Conservation (phyloP, 768 basidiomycete species). For the Fomitopsis serialis region DNA sequence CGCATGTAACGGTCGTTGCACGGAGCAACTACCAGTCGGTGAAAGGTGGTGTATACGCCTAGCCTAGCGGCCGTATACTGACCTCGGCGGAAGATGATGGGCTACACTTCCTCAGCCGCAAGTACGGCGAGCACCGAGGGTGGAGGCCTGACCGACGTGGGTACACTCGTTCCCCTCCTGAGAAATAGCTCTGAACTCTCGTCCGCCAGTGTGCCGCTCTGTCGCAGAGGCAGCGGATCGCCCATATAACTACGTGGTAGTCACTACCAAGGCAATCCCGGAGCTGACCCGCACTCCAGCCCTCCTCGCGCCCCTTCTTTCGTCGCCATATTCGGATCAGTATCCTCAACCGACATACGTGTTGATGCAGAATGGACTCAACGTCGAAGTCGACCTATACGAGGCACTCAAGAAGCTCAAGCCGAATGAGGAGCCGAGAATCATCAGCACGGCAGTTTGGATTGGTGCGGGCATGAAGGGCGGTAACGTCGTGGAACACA, state of each 20-base stretch:
- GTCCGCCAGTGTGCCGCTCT: conserved; percentile 46
- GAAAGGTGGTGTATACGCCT: conserved; percentile 28
- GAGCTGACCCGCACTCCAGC: conserved; percentile 53
- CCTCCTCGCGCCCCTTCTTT: conserved; percentile 52
- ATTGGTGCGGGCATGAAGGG: conserved; percentile 45
- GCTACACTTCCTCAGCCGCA: conserved; percentile 48
- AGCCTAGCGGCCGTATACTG: neutral
- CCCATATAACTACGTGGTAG: conserved; percentile 58
- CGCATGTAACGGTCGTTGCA: conserved; percentile 67
- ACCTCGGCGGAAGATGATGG: conserved; percentile 38
- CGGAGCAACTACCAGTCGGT: conserved; percentile 61
- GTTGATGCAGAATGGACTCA: conserved; percentile 67
- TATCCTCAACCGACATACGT: conserved; percentile 54
- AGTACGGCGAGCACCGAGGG: conserved; percentile 50
- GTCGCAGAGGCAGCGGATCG: conserved; percentile 56
- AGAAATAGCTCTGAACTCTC: neutral
- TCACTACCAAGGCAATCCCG: conserved; percentile 69
- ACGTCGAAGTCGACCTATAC: conserved; percentile 64
- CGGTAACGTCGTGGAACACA: conserved; percentile 45
- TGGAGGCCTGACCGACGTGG: conserved; percentile 65
- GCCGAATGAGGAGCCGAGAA: conserved; percentile 38
- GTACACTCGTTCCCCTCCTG: conserved; percentile 14
- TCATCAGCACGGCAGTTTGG: conserved; percentile 51
- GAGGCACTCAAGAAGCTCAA: conserved; percentile 37
- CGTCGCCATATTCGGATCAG: conserved; percentile 37